Percentiles rank a stretch among this genome's conserved stretches.
These are phyloP conservation scores for Coemansia sp. DNA, from an alignment of 192 early-diverging fungal species.

Conservation along the genomic window DNA sequence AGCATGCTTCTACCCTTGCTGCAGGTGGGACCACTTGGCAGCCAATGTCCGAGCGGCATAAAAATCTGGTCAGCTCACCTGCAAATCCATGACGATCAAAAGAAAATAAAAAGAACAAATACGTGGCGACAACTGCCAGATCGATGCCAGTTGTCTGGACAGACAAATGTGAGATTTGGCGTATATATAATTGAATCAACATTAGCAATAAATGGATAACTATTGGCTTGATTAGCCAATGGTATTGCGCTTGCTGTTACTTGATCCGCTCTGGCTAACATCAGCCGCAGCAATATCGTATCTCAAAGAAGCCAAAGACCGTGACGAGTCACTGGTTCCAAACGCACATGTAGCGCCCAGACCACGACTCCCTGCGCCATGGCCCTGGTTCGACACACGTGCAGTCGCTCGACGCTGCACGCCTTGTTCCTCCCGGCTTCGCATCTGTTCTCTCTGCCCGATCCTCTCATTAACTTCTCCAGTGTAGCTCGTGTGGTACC, in stretches of 20 bases:
- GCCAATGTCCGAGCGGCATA: slow-evolving; percentile 90
- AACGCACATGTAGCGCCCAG: not conserved
- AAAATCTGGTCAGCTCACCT: slow-evolving; percentile 49
- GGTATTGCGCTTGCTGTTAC: slow-evolving; percentile 28
- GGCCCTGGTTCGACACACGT: not conserved
- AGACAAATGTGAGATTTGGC: too few relatives aligned
- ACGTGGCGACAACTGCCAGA: too few relatives aligned
- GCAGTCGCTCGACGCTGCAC: not conserved
- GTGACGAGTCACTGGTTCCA: not conserved
- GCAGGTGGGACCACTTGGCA: slow-evolving; percentile 76
- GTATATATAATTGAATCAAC: too few relatives aligned
- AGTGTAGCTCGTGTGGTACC: not conserved
- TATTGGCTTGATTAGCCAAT: slow-evolving; percentile 14
- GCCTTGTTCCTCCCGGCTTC: not conserved
- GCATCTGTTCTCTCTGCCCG: not conserved
- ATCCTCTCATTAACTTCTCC: not conserved
- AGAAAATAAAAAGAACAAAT: too few relatives aligned
- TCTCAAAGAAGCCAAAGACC: slow-evolving; percentile 1
- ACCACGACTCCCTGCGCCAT: not conserved
- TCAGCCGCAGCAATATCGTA: not conserved
- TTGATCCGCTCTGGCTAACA: not conserved
- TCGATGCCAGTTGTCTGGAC: too few relatives aligned
- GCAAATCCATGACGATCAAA: too few relatives aligned
- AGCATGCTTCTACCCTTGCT: slow-evolving; percentile 85
- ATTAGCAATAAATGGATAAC: too few relatives aligned